Percentiles rank a stretch among this genome's conserved stretches.
phyloP scores from a whole-genome alignment of 1,284 basidiomycete genomes.

The Ceratobasidium sp. region DNA sequence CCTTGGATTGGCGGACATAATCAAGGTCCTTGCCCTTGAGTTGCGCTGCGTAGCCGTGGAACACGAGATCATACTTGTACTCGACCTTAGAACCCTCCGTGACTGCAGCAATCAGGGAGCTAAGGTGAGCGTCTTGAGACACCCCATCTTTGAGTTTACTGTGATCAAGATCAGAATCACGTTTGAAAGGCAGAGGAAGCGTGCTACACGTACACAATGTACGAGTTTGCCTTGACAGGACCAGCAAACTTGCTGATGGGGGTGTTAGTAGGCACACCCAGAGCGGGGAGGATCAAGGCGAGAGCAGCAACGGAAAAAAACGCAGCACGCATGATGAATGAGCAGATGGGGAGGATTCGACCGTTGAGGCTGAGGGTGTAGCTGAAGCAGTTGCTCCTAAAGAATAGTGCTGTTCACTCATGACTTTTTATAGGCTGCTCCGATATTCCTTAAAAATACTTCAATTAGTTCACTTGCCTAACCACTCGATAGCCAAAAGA shows the following conservation, averaged over 20 bases:
- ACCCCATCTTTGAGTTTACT: conserved; percentile 10
- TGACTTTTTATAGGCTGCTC: no score
- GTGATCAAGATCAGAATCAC: background rate
- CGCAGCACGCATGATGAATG: background rate
- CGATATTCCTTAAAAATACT: no score
- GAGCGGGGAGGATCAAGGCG: conserved; percentile 16
- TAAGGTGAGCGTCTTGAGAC: background rate
- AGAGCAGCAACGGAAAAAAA: background rate
- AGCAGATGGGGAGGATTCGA: no score
- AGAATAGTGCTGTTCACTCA: background rate
- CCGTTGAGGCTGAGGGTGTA: no score
- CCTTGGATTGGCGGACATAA: conserved; percentile 1
- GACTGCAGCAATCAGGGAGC: background rate
- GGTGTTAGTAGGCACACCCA: conserved; percentile 22
- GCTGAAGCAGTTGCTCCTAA: background rate
- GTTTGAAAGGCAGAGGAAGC: background rate
- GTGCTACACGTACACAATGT: conserved; percentile 22
- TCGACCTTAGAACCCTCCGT: background rate
- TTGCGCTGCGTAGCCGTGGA: conserved; percentile 40
- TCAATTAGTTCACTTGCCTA: no score
- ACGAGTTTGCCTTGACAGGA: conserved; percentile 12
- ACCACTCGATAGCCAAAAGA: no score
- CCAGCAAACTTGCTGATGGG: conserved; percentile 24
- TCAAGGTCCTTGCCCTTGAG: background rate
- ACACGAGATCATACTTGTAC: conserved; percentile 37